Evolutionary conservation across 75 land plant genomes (phyloP).

Genomic region (Ceratopteris richardii): DNA sequence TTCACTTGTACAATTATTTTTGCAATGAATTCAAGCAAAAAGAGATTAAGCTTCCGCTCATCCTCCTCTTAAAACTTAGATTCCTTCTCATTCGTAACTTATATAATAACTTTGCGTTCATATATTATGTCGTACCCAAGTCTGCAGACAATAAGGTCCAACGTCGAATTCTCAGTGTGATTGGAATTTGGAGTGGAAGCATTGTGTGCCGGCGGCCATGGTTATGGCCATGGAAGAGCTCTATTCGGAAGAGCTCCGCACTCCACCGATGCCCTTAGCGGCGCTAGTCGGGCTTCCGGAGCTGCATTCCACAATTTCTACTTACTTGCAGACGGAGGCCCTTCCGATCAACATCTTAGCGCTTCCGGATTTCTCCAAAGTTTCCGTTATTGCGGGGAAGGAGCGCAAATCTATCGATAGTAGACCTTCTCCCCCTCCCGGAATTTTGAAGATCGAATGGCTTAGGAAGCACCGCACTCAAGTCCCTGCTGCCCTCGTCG

Average conservation of each 20-base stretch:
- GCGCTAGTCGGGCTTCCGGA: constrained; percentile 77
- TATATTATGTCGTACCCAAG: too few species aligned
- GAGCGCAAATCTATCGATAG: constrained; percentile 18
- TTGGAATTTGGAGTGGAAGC: too few species aligned
- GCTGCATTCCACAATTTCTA: constrained; percentile 61
- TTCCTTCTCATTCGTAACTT: too few species aligned
- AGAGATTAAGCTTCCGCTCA: too few species aligned
- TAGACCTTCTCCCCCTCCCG: constrained; percentile 28
- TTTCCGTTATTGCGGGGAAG: constrained; percentile 43
- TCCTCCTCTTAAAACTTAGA: too few species aligned
- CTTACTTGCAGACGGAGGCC: constrained; percentile 62
- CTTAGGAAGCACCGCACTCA: constrained; percentile 79
- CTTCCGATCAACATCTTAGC: constrained; percentile 93
- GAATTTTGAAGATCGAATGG: constrained; percentile 87
- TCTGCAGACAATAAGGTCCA: too few species aligned
- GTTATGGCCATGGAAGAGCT: constrained; percentile 54
- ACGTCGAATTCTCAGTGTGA: too few species aligned
- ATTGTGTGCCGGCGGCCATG: too few species aligned
- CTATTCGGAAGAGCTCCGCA: constrained; percentile 85
- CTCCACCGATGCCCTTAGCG: constrained; percentile 77
- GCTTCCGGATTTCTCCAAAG: constrained; percentile 73
- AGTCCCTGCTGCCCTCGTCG: constrained; percentile 78
- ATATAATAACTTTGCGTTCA: too few species aligned
- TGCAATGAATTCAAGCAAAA: too few species aligned
- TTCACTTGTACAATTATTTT: too few species aligned